Percentiles rank a stretch among this genome's conserved stretches.
These are phyloP conservation scores for Carallia pectinifolia DNA, from an alignment of 345 rosid genomes.

Conservation along the genomic window DNA sequence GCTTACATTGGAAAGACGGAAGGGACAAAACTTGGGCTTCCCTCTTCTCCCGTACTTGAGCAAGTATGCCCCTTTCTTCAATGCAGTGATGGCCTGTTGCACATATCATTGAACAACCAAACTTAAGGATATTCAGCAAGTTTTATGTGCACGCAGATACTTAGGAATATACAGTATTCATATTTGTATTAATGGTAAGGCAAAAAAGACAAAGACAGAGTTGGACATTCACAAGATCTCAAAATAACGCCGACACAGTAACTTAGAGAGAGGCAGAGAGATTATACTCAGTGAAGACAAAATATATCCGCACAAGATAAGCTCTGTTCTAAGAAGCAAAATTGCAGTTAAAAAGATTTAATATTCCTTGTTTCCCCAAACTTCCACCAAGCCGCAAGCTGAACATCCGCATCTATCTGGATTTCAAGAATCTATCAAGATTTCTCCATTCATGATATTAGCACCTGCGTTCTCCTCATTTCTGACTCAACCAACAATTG, in stretches of 20 bases:
- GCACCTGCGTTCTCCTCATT: not conserved
- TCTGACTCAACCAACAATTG: not conserved
- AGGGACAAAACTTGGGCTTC: conserved; percentile 97
- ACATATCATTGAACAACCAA: conserved; percentile 38
- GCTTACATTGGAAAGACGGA: conserved; percentile 96
- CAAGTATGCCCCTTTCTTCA: conserved; percentile 92
- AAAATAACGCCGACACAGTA: not conserved
- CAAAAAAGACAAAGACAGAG: not conserved
- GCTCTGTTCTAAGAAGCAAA: conserved; percentile 1
- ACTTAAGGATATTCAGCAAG: conserved; percentile 25
- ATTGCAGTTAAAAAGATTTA: not conserved
- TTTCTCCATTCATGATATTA: not conserved
- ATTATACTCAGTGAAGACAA: not conserved
- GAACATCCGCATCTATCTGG: not conserved
- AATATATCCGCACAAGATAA: too few species aligned
- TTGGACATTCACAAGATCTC: not conserved
- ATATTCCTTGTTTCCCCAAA: not conserved
- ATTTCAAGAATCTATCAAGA: not conserved
- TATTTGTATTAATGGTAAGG: not conserved
- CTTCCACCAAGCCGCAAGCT: not conserved
- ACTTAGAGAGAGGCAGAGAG: not conserved
- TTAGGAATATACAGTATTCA: not conserved
- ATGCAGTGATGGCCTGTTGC: conserved; percentile 86
- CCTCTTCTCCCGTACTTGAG: conserved; percentile 99
- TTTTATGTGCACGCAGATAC: conserved; percentile 1